phyloP scores from a whole-genome alignment of 1,139 yeast species.

The Komagataea norvegica region DNA sequence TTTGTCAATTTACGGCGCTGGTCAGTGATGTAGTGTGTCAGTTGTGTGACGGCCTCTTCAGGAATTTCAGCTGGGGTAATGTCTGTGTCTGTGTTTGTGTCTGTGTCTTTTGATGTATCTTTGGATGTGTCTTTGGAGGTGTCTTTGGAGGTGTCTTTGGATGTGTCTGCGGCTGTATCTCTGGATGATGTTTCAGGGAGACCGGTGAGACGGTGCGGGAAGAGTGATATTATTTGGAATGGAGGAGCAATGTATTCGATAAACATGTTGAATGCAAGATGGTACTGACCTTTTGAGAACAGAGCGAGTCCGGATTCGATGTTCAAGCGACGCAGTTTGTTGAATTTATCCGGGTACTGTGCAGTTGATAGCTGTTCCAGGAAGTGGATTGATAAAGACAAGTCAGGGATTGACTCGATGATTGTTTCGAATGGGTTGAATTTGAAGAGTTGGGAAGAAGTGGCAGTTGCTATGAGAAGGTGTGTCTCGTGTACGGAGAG shows the following conservation, averaged over 20 bases:
- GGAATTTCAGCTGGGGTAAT: constrained; percentile 28
- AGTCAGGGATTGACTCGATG: constrained; percentile 30
- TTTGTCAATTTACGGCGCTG: constrained; percentile 42
- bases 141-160: no score
- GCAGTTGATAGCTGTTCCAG: constrained; percentile 31
- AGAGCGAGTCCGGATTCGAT: constrained; percentile 37
- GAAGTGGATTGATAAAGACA: constrained; percentile 41
- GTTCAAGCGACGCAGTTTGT: constrained; percentile 41
- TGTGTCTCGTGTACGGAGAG: neutral
- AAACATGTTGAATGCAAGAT: constrained; percentile 42
- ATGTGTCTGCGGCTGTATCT: no score
- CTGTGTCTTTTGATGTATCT: no score
- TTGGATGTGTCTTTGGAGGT: no score
- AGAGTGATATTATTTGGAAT: constrained; percentile 39
- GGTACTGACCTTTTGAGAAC: constrained; percentile 31
- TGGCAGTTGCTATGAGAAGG: constrained; percentile 5
- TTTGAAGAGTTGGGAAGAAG: constrained; percentile 22
- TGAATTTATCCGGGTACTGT: constrained; percentile 30
- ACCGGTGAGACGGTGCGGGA: constrained; percentile 36
- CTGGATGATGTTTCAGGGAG: no score
- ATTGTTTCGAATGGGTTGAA: constrained; percentile 30
- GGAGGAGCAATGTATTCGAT: constrained; percentile 58
- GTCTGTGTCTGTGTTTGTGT: neutral
- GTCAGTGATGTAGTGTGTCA: constrained; percentile 52
- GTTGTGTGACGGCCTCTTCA: constrained; percentile 43